Evolutionary conservation across 2,329 filamentous ascomycete species (phyloP).

Genomic region (Scolecobasidium constrictum): DNA sequence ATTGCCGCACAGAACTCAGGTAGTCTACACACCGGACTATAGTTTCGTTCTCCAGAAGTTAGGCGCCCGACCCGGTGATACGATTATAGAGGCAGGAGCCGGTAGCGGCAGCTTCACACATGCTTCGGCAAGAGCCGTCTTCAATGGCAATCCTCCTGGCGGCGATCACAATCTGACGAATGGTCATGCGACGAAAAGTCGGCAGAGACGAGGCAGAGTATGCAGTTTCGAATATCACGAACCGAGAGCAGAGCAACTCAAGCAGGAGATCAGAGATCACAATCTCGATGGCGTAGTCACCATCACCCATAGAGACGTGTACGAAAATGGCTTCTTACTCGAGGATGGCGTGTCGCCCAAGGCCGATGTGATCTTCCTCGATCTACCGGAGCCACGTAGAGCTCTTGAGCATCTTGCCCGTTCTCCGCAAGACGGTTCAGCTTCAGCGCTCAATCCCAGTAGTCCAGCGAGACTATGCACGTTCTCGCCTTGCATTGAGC

Average conservation of each 20-base stretch:
- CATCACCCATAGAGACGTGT: constrained; percentile 71
- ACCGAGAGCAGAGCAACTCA: constrained; percentile 57
- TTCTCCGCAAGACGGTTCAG: constrained; percentile 16
- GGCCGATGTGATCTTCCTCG: constrained; percentile 65
- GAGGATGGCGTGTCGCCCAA: constrained; percentile 17
- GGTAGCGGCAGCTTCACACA: constrained; percentile 80
- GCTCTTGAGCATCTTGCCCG: constrained; percentile 67
- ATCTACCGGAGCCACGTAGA: constrained; percentile 72
- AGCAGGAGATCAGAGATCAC: constrained; percentile 58
- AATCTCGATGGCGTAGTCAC: constrained; percentile 54
- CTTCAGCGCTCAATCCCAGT: constrained; percentile 55
- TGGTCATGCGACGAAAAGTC: constrained; percentile 18
- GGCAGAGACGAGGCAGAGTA: constrained; percentile 50
- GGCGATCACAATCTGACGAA: constrained; percentile 20
- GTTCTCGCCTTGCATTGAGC: constrained; percentile 95
- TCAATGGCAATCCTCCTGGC: constrained; percentile 51
- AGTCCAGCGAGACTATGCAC: constrained; percentile 73
- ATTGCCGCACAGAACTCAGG: constrained; percentile 71
- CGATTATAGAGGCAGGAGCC: constrained; percentile 69
- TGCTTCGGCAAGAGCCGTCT: constrained; percentile 64
- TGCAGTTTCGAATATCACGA: constrained; percentile 79
- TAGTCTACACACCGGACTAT: constrained; percentile 80
- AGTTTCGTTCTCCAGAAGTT: constrained; percentile 73
- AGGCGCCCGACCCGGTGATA: constrained; percentile 59
- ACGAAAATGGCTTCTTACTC: constrained; percentile 60